Evolutionary conservation across 306 rosid genomes (phyloP), one percentile per base, ranked within the genome.

Genomic region (Acacia confusa): DNA sequence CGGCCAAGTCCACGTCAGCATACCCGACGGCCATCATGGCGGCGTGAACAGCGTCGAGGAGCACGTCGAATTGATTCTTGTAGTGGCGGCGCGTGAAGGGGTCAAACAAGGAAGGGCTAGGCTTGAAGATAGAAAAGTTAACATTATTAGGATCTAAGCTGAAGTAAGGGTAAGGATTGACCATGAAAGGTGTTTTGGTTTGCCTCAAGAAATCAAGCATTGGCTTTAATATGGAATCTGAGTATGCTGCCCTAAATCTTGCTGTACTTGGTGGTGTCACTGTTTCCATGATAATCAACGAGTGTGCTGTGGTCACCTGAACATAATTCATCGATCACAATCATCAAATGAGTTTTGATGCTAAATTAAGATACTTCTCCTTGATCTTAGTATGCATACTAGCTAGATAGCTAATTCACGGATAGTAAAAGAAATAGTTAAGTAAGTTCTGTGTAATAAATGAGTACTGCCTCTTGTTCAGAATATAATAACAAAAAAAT

Each of bases 111-210:
- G 97, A 95, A 0, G 60, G 78, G 84, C 84, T 93, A 2, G 90
- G 98, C 70, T 57, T 41, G 86, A 95, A 95, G 25, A 93, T 68
- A 0, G 86, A 86, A 30, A 87, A 93, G 91, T 86, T 85, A 1
- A 82, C 79, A 57, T 74, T 74, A 0, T 87, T 75, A 0, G 93
- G 94, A 4, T 91, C 85, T 88, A 80, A 90, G 9, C 85, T 89
- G 73, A 95, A 95, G 71, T 92, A 95, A 0, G 99, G 98, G 34
- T 95, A 95, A 0, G 99, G 98, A 78, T 95, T 95, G 2, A 92
- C 94, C 97, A 95, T 95, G 22, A 95, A 90, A 0, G 99, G 99
- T 0, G 90, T 16, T 4, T 57, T 84, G 7, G 96, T 93, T 45
- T 92, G 90, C 2, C 60, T 68, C 2, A 88, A 76, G 70, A 87